phyloP scores from a whole-genome alignment of 345 rosid genomes.

The Rhodomyrtus tomentosa region DNA sequence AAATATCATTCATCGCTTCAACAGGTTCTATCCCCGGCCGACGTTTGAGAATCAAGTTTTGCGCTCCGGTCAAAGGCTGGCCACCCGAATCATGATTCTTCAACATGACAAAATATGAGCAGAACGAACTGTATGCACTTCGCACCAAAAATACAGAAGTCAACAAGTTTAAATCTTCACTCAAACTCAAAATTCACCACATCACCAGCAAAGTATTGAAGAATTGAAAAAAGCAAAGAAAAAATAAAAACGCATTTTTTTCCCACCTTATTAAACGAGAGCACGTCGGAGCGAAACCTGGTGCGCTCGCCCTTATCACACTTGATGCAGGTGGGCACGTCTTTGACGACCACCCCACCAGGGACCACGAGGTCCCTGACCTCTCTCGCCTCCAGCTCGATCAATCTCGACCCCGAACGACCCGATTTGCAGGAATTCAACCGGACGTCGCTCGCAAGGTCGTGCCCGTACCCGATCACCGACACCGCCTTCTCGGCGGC shows the following conservation, averaged over 20 bases:
- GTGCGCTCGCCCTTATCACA: constrained; percentile 96
- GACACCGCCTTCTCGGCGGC: constrained; percentile 88
- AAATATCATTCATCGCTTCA: neutral
- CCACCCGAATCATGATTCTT: neutral
- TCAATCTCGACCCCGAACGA: constrained; percentile 38
- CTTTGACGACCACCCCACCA: constrained; percentile 55
- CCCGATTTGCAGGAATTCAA: constrained; percentile 46
- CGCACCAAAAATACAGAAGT: neutral
- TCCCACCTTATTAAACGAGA: constrained; percentile 72
- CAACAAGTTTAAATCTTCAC: neutral
- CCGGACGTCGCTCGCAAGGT: constrained; percentile 47
- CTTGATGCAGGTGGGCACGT: constrained; percentile 56
- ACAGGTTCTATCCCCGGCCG: neutral
- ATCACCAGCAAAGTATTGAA: neutral
- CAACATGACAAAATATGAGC: neutral
- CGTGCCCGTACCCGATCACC: constrained; percentile 76
- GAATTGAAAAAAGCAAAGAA: neutral
- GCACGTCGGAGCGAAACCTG: constrained; percentile 66
- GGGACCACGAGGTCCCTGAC: constrained; percentile 58
- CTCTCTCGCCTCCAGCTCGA: constrained; percentile 32
- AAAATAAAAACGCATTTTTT: neutral
- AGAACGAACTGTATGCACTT: neutral
- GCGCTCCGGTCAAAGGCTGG: neutral
- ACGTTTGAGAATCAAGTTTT: neutral
- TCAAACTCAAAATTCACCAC: neutral